These are phyloP conservation scores for Termitomyces sp. DNA, from an alignment of 768 basidiomycete genomes.

Conservation along the genomic window DNA sequence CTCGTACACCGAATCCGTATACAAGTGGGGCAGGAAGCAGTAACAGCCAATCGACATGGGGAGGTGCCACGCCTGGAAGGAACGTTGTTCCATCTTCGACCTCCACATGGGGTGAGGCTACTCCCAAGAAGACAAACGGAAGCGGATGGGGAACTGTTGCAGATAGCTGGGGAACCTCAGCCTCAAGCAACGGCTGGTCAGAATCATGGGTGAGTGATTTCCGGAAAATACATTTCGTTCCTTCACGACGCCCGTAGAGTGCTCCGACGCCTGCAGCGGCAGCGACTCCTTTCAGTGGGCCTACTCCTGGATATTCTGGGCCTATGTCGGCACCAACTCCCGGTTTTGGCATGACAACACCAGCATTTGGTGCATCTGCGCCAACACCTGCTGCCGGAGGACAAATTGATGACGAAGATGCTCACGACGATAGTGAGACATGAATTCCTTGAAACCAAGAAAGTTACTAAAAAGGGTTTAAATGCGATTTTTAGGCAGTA, in stretches of 20 bases:
- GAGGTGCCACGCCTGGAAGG: conserved; percentile 27
- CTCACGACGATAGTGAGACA: neutral
- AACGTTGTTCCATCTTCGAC: conserved; percentile 5
- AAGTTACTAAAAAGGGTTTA: neutral
- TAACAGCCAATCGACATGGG: conserved; percentile 38
- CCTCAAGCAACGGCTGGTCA: conserved; percentile 19
- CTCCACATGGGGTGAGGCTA: conserved; percentile 40
- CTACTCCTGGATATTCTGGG: conserved; percentile 25
- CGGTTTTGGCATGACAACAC: conserved; percentile 4
- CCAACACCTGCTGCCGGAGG: conserved; percentile 10
- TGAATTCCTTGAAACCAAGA: too few relatives aligned
- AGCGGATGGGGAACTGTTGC: conserved; percentile 23
- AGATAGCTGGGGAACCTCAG: conserved; percentile 10
- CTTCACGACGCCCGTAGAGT: conserved; percentile 23
- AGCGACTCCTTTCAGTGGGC: conserved; percentile 23
- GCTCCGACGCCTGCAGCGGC: conserved; percentile 51
- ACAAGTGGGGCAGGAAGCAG: conserved; percentile 40
- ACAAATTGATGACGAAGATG: conserved; percentile 3
- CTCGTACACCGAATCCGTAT: conserved; percentile 73
- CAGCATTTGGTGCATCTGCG: conserved; percentile 8
- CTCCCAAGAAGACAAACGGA: conserved; percentile 29
- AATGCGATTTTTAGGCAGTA: neutral
- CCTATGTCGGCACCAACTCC: conserved; percentile 14
- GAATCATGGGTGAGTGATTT: conserved; percentile 17
- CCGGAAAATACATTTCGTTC: neutral